These are phyloP conservation scores for Hemerocallis citrina DNA, from an alignment of 106 monocot genomes.

Conservation along the genomic window DNA sequence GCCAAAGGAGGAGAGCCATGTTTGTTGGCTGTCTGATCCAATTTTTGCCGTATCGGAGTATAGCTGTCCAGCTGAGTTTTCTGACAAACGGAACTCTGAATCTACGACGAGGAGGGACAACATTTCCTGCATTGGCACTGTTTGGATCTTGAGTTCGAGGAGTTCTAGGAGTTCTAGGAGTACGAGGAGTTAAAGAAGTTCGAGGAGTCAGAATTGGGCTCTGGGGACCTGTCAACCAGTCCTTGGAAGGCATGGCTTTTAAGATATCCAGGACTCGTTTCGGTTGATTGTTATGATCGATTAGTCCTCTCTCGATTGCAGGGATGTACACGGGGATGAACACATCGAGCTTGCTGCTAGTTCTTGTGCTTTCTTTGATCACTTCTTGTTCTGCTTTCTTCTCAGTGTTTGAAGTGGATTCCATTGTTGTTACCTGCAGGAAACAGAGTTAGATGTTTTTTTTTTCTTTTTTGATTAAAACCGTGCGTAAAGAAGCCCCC, in stretches of 20 bases:
- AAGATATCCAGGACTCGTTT: conserved; percentile 34
- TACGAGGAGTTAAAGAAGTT: not conserved
- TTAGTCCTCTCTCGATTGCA: conserved; percentile 1
- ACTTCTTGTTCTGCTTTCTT: no score
- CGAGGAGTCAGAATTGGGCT: not conserved
- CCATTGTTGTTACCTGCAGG: not conserved
- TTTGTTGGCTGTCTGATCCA: conserved; percentile 76
- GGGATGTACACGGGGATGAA: conserved; percentile 20
- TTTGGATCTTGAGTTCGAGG: not conserved
- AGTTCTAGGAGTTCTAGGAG: not conserved
- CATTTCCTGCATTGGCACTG: no score
- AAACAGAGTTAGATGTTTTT: no score
- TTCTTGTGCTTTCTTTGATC: not conserved
- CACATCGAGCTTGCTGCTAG: not conserved
- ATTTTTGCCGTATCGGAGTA: conserved; percentile 33
- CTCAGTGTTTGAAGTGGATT: not conserved
- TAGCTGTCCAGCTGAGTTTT: conserved; percentile 45
- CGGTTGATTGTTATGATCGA: not conserved
- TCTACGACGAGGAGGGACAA: no score
- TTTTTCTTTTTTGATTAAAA: no score
- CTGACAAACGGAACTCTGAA: conserved; percentile 35
- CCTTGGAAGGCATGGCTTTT: conserved; percentile 25
- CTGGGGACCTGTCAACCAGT: conserved; percentile 9
- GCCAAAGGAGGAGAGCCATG: conserved; percentile 69
- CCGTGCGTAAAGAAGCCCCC: no score